These are phyloP conservation scores for Nitzschia sp. DNA, from an alignment of 108 stramenopile genomes.

Conservation along the genomic window DNA sequence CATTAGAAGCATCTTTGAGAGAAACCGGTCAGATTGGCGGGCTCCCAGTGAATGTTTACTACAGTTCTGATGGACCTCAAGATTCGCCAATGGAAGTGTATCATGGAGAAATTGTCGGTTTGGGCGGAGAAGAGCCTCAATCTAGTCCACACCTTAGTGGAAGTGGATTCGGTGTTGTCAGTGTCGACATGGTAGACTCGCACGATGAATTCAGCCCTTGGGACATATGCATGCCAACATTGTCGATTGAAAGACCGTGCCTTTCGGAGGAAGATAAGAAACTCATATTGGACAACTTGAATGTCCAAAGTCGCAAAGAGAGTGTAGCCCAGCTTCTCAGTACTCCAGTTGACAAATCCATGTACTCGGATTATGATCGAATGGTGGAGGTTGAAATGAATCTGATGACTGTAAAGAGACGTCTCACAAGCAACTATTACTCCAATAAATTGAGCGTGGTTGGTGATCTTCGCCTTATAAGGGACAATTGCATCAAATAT, in stretches of 20 bases:
- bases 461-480: slow-evolving; percentile 66
- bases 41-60: slow-evolving; percentile 41
- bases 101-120: slow-evolving; percentile 15
- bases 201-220: slow-evolving; percentile 56
- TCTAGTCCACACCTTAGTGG: slow-evolving; percentile 33
- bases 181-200: slow-evolving; percentile 31
- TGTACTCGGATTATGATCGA: slow-evolving; percentile 64
- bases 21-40: slow-evolving; percentile 28
- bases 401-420: slow-evolving; percentile 45
- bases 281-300: slow-evolving; percentile 39
- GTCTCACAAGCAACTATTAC: slow-evolving; percentile 66
- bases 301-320: slow-evolving; percentile 37
- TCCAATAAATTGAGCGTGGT: slow-evolving; percentile 63
- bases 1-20: slow-evolving; percentile 56
- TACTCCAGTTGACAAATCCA: slow-evolving; percentile 50
- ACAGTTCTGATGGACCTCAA: slow-evolving; percentile 28
- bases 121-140: slow-evolving; percentile 16
- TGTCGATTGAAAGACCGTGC: slow-evolving; percentile 39
- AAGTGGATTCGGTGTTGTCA: slow-evolving; percentile 45
- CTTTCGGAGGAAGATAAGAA: slow-evolving; percentile 50
- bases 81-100: slow-evolving; percentile 46
- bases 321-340: slow-evolving; percentile 46
- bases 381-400: slow-evolving; percentile 82
- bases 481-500: slow-evolving; percentile 86
- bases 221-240: slow-evolving; percentile 42